A percentile compares a stretch with the other conserved stretches of the same genome.
These are phyloP conservation scores for Rutstroemia sp. DNA, from an alignment of 2,329 filamentous ascomycete species.

Conservation along the genomic window DNA sequence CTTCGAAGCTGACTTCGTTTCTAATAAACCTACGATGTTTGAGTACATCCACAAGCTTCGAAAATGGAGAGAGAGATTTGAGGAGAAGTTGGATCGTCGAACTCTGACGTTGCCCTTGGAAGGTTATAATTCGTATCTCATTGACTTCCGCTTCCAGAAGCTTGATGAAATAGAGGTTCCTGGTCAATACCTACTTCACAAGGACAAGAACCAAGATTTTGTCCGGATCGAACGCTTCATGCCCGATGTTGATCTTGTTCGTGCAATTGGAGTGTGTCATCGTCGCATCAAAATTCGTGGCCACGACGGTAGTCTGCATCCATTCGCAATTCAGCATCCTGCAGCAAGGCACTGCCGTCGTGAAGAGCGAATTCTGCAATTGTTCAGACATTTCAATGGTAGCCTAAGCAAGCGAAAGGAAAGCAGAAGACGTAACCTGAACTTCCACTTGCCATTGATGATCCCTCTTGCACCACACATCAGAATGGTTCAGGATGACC, in stretches of 20 bases:
- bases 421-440: constrained; percentile 82
- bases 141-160: constrained; percentile 94
- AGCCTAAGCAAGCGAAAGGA: constrained; percentile 89
- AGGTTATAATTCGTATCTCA: constrained; percentile 80
- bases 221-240: constrained; percentile 95
- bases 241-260: constrained; percentile 86
- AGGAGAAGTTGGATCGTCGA: constrained; percentile 90
- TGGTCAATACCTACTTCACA: constrained; percentile 92
- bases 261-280: constrained; percentile 85
- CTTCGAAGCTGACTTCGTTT: constrained; percentile 96
- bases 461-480: constrained; percentile 92
- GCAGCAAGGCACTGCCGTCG: constrained; percentile 85
- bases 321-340: constrained; percentile 94
- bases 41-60: constrained; percentile 97
- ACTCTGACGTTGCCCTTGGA: constrained; percentile 48
- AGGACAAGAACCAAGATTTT: constrained; percentile 99
- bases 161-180: constrained; percentile 98
- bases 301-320: constrained; percentile 94
- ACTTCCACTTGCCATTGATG: constrained; percentile 94
- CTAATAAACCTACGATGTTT: constrained; percentile 92
- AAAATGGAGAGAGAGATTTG: constrained; percentile 94
- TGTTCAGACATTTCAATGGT: constrained; percentile 97
- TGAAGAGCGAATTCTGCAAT: constrained; percentile 89
- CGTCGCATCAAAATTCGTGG: constrained; percentile 91
- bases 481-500: constrained; percentile 90